phyloP scores from a whole-genome alignment of 768 basidiomycete genomes.

The Steccherinum ochraceum region DNA sequence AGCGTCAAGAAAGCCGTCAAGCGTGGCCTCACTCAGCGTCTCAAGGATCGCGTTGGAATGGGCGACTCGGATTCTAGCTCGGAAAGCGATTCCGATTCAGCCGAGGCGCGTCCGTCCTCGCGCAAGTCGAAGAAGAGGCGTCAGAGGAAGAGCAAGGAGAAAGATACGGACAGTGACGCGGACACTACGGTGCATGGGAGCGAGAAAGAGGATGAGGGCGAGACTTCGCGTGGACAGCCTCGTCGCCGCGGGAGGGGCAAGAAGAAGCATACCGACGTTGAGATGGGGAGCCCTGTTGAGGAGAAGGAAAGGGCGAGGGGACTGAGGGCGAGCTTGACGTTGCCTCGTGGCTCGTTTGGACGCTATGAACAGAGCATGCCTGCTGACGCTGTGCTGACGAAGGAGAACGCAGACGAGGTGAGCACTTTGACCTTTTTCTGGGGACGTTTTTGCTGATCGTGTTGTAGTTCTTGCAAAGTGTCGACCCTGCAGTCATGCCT shows the following conservation, averaged over 20 bases:
- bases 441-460: not conserved
- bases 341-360: constrained; percentile 22
- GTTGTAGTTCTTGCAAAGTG: constrained; percentile 65
- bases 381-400: constrained; percentile 77
- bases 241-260: constrained; percentile 11
- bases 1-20: constrained; percentile 83
- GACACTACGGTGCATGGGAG: not conserved
- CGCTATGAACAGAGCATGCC: constrained; percentile 75
- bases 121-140: constrained; percentile 1
- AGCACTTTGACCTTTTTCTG: constrained; percentile 13
- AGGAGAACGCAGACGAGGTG: constrained; percentile 72
- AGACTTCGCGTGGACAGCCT: not conserved
- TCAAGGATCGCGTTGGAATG: constrained; percentile 70
- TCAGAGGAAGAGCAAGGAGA: constrained; percentile 11
- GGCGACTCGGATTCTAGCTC: constrained; percentile 38
- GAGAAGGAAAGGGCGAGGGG: constrained; percentile 19
- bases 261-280: constrained; percentile 20
- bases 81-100: constrained; percentile 42
- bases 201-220: constrained; percentile 1
- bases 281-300: constrained; percentile 20
- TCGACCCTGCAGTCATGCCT: constrained; percentile 79
- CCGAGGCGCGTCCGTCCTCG: not conserved
- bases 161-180: not conserved
- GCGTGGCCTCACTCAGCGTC: constrained; percentile 69
- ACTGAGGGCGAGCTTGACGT: constrained; percentile 13